Evolutionary conservation across 352 stramenopile species (phyloP), one percentile per base, ranked within the genome.

Genomic region (Globisporangium cystogenes): DNA sequence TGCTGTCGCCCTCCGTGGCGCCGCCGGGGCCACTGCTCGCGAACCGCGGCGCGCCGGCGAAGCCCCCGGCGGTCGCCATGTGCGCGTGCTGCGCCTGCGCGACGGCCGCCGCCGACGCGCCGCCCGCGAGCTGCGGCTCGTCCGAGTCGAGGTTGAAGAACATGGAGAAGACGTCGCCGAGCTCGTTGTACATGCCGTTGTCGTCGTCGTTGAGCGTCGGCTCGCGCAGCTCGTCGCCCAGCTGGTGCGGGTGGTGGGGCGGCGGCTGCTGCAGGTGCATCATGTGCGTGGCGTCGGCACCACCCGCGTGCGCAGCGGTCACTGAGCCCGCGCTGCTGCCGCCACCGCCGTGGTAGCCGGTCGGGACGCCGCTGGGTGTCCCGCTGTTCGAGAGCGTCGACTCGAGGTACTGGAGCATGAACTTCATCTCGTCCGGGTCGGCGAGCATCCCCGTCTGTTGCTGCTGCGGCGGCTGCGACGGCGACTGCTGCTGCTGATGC

Each of bases 151-250:
- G 60, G 40, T 77, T 78, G 21, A 89, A 82, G n/a, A 81, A 87
- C 53, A 82, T 80, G 51, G 76, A 78, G 48, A 87, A 87, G 11
- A 87, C 76, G 57, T 87, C 76, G 31, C 78, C 76, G 16, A 90
- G 60, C 39, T 87, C 74, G 27, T 75, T 77, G 60, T 83, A 85
- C 60, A 77, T 75, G 66, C 73, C 64, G 42, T 64, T 61, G 21
- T 78, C 70, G 54, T 71, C 65, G 21, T 86, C 74, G 18, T 68
- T 75, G 16, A 80, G 57, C 27, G 64, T 47, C 18, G 68, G 33
- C 21, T 80, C 62, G 0, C 60, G 51, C 41, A 73, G 26, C 5
- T 69, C 65, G 27, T 74, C 63, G 27, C 36, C 33, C 44, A 61
- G 51, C 41, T 61, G 57, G 10, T 44, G 40, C 4, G 24, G 40